phyloP scores from a whole-genome alignment of 2,329 filamentous ascomycete species.

The Corinectria fuckeliana region DNA sequence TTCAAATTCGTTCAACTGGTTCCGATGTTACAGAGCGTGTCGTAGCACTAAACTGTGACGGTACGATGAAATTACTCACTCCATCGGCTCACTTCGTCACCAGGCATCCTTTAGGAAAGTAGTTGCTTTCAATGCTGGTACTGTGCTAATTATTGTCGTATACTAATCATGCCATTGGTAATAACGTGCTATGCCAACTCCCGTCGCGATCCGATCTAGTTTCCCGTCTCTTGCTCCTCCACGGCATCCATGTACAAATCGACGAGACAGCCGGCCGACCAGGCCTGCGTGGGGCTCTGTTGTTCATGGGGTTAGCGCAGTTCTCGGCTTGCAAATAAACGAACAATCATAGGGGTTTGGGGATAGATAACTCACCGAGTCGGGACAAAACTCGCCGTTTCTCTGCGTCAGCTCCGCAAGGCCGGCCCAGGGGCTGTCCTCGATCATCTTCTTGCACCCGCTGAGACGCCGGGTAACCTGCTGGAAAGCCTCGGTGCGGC shows the following conservation, averaged over 20 bases:
- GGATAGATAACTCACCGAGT: constrained; percentile 71
- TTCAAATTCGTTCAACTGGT: constrained; percentile 2
- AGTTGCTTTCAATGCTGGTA: neutral
- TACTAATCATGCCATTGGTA: constrained; percentile 14
- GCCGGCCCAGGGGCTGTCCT: constrained; percentile 84
- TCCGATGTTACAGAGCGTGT: neutral
- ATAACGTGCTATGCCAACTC: constrained; percentile 17
- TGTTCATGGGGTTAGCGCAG: constrained; percentile 16
- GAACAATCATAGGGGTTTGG: neutral
- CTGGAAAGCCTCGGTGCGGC: constrained; percentile 87
- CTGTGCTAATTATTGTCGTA: neutral
- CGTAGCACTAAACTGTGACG: neutral
- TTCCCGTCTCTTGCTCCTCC: constrained; percentile 51
- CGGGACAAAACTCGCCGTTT: constrained; percentile 79
- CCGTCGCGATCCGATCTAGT: neutral
- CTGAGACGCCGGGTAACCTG: constrained; percentile 85
- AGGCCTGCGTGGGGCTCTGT: constrained; percentile 91
- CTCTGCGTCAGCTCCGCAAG: constrained; percentile 93
- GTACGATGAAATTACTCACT: no score
- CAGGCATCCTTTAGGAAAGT: neutral
- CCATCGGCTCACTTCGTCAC: no score
- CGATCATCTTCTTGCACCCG: constrained; percentile 85
- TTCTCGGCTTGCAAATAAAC: neutral
- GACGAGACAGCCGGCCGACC: constrained; percentile 93
- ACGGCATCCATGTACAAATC: constrained; percentile 94